A percentile compares a stretch with the other conserved stretches of the same genome.
phyloP scores from a whole-genome alignment of 2,329 filamentous ascomycete species.

The Cytospora paraplurivora region DNA sequence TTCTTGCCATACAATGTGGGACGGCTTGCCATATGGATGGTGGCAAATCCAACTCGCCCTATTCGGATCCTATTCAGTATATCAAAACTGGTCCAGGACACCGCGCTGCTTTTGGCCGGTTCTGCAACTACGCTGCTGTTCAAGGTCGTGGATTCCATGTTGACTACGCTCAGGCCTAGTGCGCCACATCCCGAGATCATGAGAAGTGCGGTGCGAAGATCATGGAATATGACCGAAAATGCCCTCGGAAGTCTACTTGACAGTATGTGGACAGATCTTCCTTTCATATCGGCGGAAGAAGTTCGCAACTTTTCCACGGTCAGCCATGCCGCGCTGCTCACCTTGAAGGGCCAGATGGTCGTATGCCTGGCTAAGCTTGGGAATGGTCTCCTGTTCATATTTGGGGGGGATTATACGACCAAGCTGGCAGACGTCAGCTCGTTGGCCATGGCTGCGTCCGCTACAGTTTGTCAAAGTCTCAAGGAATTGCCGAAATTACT shows the following conservation, averaged over 20 bases:
- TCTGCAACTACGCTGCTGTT: conserved; percentile 46
- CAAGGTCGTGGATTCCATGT: conserved; percentile 43
- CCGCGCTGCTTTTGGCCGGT: conserved; percentile 66
- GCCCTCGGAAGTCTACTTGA: conserved; percentile 52
- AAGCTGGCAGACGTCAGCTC: conserved; percentile 35
- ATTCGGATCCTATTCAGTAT: conserved; percentile 70
- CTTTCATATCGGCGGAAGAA: conserved; percentile 57
- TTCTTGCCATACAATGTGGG: conserved; percentile 93
- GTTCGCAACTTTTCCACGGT: conserved; percentile 76
- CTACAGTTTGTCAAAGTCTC: conserved; percentile 32
- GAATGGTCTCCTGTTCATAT: conserved; percentile 45
- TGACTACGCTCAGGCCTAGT: conserved; percentile 39
- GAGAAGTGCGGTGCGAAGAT: conserved; percentile 32
- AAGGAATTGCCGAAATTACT: conserved; percentile 40
- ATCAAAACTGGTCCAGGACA: conserved; percentile 80
- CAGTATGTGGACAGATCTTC: conserved; percentile 53
- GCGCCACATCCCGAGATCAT: conserved; percentile 24
- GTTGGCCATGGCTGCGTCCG: conserved; percentile 29
- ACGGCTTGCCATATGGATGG: conserved; percentile 75
- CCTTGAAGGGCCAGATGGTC: conserved; percentile 57
- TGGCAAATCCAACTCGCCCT: conserved; percentile 79
- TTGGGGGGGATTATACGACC: conserved; percentile 45
- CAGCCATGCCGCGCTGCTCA: conserved; percentile 69
- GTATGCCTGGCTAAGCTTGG: conserved; percentile 45
- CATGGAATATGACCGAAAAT: conserved; percentile 46